Evolutionary conservation across 495 filamentous ascomycete genomes (phyloP), one percentile per base, ranked within the genome.

Genomic region (Lasiosphaeriaceae sp.): DNA sequence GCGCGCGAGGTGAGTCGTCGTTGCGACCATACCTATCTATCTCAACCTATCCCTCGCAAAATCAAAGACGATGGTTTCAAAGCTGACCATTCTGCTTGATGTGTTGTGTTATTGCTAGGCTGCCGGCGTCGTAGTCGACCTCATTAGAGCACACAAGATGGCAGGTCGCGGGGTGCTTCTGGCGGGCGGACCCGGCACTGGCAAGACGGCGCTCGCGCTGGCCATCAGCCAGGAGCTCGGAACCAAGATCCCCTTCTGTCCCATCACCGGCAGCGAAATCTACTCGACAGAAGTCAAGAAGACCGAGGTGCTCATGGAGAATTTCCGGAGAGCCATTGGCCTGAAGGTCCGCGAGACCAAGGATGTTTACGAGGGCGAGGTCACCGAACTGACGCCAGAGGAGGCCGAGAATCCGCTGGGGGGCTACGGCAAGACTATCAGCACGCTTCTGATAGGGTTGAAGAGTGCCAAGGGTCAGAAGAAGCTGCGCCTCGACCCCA

Each of bases 271-370:
- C 57, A 96, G 92, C 74, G 94, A 98, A 67, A 86, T 98, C 61
- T 98, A 96, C 76, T 93, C 89, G 46, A 87, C 93, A 39, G 94
- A 98, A 73, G 90, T 98, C 56, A 97, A 97, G 83, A 98, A 98
- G 83, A 97, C 94, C 19, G 94, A 98, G 72, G 88, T 94, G 37
- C 77, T 98, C 67, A 97, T 96, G 90, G 94, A 98, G 79, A 96
- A 96, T 71, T 98, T 98, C 73, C 83, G 94, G 70, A 78, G 92
- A 68, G 93, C 94, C 44, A 98, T 97, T 67, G 94, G 94, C 78
- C 77, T 97, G 44, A 89, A 93, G 63, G 92, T 98, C 46, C 90
- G 92, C 61, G 94, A 98, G 80, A 96, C 91, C 34, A 98, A 97
- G 73, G 94, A 98, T 72, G 93, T 96, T 60, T 96, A 96, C 76